A percentile compares a stretch with the other conserved stretches of the same genome.
phyloP scores from a whole-genome alignment of 225 moss, liverwort and hornwort species.

The Bryum argenteum region DNA sequence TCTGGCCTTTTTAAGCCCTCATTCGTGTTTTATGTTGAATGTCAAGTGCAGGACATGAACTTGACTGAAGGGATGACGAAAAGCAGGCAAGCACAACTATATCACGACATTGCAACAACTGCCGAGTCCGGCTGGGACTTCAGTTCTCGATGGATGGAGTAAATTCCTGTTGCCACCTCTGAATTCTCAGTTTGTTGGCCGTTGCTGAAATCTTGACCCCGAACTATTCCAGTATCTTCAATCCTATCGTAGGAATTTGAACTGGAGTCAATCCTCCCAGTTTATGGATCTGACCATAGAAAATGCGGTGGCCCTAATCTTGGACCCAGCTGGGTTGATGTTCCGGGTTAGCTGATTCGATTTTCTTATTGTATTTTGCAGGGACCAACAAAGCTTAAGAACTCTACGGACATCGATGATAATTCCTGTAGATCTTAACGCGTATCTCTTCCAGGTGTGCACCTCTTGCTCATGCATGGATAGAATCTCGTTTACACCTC shows the following conservation, averaged over 20 bases:
- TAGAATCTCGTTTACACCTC: neutral
- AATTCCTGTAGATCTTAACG: slow-evolving; percentile 49
- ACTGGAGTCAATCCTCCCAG: neutral
- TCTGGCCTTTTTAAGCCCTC: neutral
- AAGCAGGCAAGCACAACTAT: slow-evolving; percentile 36
- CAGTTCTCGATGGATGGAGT: slow-evolving; percentile 62
- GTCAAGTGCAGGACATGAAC: slow-evolving; percentile 37
- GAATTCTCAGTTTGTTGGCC: neutral
- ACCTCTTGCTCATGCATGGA: neutral
- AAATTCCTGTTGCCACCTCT: slow-evolving; percentile 22
- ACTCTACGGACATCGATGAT: slow-evolving; percentile 53
- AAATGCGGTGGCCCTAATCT: neutral
- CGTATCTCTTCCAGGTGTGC: slow-evolving; percentile 46
- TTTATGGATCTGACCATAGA: slow-evolving; percentile 14
- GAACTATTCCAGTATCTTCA: neutral
- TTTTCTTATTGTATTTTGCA: slow-evolving; percentile 13
- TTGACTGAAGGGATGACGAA: slow-evolving; percentile 41
- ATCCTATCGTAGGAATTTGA: neutral
- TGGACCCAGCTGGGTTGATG: neutral
- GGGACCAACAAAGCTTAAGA: slow-evolving; percentile 45
- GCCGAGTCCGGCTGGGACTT: slow-evolving; percentile 62
- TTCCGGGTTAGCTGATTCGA: neutral
- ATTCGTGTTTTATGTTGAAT: slow-evolving; percentile 2
- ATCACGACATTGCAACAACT: slow-evolving; percentile 54
- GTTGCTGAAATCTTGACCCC: neutral